Evolutionary conservation across 1,139 yeast genomes (phyloP).

Genomic region (Chernovozyma sophiae-reginae): DNA sequence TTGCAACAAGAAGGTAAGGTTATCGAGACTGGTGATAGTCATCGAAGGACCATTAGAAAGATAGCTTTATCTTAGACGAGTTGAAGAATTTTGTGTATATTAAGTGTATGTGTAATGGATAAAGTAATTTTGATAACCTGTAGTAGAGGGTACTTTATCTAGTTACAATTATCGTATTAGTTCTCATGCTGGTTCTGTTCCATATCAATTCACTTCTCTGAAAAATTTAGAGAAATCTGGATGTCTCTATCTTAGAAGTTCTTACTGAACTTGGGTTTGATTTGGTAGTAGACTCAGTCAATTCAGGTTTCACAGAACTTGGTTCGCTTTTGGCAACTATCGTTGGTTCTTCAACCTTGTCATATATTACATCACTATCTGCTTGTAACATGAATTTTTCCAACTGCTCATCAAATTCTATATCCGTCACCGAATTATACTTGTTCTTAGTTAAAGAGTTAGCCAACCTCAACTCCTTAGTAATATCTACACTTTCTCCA

Average conservation of each 20-base stretch:
- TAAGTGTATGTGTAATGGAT: too few species aligned
- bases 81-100: slow-evolving; percentile 4
- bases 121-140: not conserved
- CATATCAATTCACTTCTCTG: too few species aligned
- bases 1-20: slow-evolving; percentile 75
- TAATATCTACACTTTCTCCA: slow-evolving; percentile 34
- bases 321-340: too few species aligned
- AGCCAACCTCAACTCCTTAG: slow-evolving; percentile 35
- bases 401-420: slow-evolving; percentile 38
- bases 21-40: slow-evolving; percentile 69
- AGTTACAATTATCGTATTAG: too few species aligned
- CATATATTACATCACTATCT: not conserved
- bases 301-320: too few species aligned
- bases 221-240: too few species aligned
- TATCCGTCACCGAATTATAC: slow-evolving; percentile 29
- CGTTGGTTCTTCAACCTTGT: too few species aligned
- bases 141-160: not conserved
- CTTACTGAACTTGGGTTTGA: too few species aligned
- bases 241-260: too few species aligned
- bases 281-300: too few species aligned
- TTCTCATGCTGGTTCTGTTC: too few species aligned
- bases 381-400: slow-evolving; percentile 31
- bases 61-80: slow-evolving; percentile 23
- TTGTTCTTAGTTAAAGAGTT: slow-evolving; percentile 31
- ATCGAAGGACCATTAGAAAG: slow-evolving; percentile 61